Conservation (phyloP, 1,139 yeast genomes). For the Candida pseudocylindracea region DNA sequence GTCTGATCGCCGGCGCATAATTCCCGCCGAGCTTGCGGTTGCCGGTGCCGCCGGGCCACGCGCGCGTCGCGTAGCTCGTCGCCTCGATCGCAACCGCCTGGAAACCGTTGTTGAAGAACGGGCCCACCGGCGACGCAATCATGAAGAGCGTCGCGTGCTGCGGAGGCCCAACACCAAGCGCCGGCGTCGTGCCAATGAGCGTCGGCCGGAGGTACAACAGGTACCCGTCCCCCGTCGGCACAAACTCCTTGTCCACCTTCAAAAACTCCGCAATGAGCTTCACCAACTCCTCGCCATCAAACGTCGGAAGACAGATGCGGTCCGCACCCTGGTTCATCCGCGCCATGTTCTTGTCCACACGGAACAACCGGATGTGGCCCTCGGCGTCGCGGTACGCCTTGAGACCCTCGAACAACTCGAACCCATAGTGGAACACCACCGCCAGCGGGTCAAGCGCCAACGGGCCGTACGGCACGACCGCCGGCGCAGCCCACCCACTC, state of each 20-base stretch:
- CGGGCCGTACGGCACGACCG: conserved; percentile 66
- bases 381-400: conserved; percentile 70
- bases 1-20: conserved; percentile 85
- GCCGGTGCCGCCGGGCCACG: conserved; percentile 99
- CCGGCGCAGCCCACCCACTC: conserved; percentile 77
- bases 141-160: conserved; percentile 60
- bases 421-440: conserved; percentile 82
- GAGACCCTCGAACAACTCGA: conserved; percentile 89
- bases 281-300: conserved; percentile 57
- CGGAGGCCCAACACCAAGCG: conserved; percentile 71
- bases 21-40: conserved; percentile 92
- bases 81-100: conserved; percentile 89
- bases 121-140: conserved; percentile 91
- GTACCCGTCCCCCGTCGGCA: conserved; percentile 73
- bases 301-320: conserved; percentile 71
- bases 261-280: conserved; percentile 58
- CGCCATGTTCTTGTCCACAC: conserved; percentile 79
- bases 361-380: conserved; percentile 57
- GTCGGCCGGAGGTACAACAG: conserved; percentile 89
- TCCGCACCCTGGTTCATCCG: conserved; percentile 79
- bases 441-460: conserved; percentile 68
- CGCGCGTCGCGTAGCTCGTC: conserved; percentile 85
- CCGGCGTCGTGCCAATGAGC: conserved; percentile 73
- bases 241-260: conserved; percentile 47
- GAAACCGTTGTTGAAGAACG: conserved; percentile 76